Evolutionary conservation across 257 asterid species (phyloP).

Genomic region (Perilla frutescens): DNA sequence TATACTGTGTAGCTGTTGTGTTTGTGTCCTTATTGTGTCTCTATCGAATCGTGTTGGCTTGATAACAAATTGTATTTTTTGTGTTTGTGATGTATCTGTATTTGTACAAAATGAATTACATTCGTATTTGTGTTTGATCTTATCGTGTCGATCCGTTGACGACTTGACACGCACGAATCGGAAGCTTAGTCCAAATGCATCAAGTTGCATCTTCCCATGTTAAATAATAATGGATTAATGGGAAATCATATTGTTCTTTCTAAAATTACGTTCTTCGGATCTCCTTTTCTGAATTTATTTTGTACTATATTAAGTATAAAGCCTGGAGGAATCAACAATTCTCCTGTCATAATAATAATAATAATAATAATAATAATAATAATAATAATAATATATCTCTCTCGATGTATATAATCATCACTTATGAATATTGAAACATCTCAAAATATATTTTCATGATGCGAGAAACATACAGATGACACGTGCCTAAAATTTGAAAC

Average conservation of each 20-base stretch:
- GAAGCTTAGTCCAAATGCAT: constrained; percentile 10
- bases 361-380: no score
- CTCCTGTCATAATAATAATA: background rate
- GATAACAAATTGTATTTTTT: no score
- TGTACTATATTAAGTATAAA: background rate
- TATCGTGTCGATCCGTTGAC: no score
- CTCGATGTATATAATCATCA: background rate
- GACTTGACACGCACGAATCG: no score
- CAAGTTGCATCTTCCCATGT: constrained; percentile 11
- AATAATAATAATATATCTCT: background rate
- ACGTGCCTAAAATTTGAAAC: no score
- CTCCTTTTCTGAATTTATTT: background rate
- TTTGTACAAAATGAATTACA: no score
- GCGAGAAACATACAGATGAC: background rate
- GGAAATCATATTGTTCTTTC: background rate
- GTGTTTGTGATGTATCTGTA: no score
- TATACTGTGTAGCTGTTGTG: no score
- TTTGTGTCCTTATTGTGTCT: no score
- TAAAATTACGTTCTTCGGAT: background rate
- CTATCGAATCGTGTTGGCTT: no score
- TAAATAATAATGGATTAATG: background rate
- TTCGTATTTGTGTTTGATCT: no score
- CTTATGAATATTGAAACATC: background rate
- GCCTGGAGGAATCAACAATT: background rate
- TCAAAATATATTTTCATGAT: background rate